These are phyloP conservation scores for Xylaria curta DNA, from an alignment of 495 filamentous ascomycete species.

Conservation along the genomic window DNA sequence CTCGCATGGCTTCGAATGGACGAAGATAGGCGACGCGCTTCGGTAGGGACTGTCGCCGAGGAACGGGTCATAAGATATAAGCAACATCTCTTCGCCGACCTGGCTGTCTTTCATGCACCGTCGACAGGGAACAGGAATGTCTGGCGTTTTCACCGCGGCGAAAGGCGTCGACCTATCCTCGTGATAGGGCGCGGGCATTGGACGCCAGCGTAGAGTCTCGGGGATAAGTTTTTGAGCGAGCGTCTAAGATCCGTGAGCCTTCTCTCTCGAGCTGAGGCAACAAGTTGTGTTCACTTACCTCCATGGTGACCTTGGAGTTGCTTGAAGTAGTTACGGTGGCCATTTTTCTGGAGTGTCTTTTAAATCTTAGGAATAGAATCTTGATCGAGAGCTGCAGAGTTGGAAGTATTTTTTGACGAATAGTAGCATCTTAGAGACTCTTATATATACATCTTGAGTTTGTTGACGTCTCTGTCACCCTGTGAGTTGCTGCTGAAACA, in stretches of 20 bases:
- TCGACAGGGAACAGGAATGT: slow-evolving; percentile 17
- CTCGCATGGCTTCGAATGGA: slow-evolving; percentile 17
- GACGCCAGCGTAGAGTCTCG: neutral
- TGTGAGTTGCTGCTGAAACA: slow-evolving; percentile 3
- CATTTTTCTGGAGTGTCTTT: slow-evolving; percentile 3
- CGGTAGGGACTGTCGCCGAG: slow-evolving; percentile 26
- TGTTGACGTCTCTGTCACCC: neutral
- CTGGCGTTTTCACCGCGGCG: slow-evolving; percentile 5
- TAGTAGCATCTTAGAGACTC: neutral
- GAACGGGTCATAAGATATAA: slow-evolving; percentile 26
- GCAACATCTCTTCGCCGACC: slow-evolving; percentile 23
- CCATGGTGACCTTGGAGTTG: neutral
- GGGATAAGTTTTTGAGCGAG: neutral
- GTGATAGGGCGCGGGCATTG: slow-evolving; percentile 13
- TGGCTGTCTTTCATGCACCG: slow-evolving; percentile 15
- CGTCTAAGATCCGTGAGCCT: slow-evolving; percentile 6
- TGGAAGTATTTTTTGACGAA: neutral
- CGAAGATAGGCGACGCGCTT: slow-evolving; percentile 20
- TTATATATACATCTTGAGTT: neutral
- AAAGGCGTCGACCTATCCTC: neutral
- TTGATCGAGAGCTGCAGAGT: neutral
- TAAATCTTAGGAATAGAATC: neutral
- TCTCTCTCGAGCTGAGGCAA: neutral
- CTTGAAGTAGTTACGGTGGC: neutral
- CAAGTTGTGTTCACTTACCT: neutral